Evolutionary conservation across 2,329 filamentous ascomycete species (phyloP).

Genomic region (Pyrenochaeta sp.): DNA sequence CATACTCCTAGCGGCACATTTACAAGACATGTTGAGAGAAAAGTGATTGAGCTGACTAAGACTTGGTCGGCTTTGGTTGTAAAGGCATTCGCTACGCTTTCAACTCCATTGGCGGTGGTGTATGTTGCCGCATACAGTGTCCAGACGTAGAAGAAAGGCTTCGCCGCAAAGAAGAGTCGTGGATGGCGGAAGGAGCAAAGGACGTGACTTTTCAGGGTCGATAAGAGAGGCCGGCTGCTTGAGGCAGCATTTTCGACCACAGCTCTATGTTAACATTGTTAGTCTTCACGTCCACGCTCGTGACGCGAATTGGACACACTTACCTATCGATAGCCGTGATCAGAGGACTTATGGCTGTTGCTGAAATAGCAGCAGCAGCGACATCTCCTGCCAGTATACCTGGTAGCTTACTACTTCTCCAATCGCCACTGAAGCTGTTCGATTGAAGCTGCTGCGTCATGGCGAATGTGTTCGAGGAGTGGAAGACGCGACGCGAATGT

Average conservation of each 20-base stretch:
- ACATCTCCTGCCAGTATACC: constrained; percentile 32
- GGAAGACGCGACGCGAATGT: background rate
- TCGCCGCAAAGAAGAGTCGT: constrained; percentile 33
- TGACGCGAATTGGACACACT: background rate
- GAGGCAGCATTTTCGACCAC: constrained; percentile 39
- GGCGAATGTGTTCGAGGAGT: background rate
- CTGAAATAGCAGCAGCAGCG: constrained; percentile 33
- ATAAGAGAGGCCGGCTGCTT: constrained; percentile 20
- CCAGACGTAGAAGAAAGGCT: constrained; percentile 41
- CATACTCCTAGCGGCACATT: constrained; percentile 39
- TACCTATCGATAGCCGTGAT: constrained; percentile 42
- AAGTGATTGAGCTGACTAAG: constrained; percentile 29
- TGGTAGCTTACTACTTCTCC: constrained; percentile 13
- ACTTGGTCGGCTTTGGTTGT: constrained; percentile 21
- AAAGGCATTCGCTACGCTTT: constrained; percentile 25
- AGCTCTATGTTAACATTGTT: constrained; percentile 18
- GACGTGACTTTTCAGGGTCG: constrained; percentile 27
- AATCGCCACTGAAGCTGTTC: constrained; percentile 3
- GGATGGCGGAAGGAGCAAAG: constrained; percentile 33
- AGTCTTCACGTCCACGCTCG: background rate
- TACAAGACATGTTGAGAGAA: constrained; percentile 35
- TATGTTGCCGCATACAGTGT: constrained; percentile 41
- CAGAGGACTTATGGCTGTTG: constrained; percentile 33
- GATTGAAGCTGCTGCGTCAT: constrained; percentile 22
- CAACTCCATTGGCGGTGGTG: constrained; percentile 33